Percentiles rank a stretch among this genome's conserved stretches.
Evolutionary conservation across 2,329 filamentous ascomycete genomes (phyloP).

Genomic region (Fusarium oligoseptatum): DNA sequence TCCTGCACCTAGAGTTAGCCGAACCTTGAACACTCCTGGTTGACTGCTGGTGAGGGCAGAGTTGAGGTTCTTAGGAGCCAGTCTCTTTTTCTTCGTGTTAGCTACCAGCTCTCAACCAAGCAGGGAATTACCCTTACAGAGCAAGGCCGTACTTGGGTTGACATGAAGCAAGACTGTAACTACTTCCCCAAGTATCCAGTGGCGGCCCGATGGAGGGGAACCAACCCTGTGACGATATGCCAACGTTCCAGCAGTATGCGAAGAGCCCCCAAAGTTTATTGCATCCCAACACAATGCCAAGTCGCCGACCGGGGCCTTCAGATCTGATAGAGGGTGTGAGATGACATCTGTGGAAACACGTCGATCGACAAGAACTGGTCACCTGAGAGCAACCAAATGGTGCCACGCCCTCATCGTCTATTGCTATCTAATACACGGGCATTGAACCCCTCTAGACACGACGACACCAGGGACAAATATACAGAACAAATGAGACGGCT

Average conservation of each 20-base stretch:
- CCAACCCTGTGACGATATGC: neutral
- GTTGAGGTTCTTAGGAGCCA: neutral
- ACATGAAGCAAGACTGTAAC: neutral
- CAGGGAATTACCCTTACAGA: neutral
- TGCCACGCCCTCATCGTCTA: slow-evolving; percentile 49
- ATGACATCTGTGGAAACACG: neutral
- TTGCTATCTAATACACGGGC: slow-evolving; percentile 55
- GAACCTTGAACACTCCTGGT: neutral
- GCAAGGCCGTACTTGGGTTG: neutral
- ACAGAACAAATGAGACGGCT: slow-evolving; percentile 53
- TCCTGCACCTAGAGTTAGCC: neutral
- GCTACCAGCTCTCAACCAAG: neutral
- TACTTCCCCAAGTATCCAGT: neutral
- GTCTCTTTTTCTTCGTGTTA: neutral
- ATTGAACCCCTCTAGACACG: slow-evolving; percentile 45
- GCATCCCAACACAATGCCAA: neutral
- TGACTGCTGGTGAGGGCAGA: neutral
- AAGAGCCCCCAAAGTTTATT: neutral
- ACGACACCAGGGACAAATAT: slow-evolving; percentile 49
- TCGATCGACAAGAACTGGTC: neutral
- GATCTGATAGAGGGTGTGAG: neutral
- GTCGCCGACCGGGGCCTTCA: neutral
- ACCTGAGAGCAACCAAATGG: slow-evolving; percentile 21
- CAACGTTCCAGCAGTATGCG: neutral
- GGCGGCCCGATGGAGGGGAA: neutral